These are phyloP conservation scores for Paulownia fortunei DNA, from an alignment of 257 asterid genomes.

Conservation along the genomic window DNA sequence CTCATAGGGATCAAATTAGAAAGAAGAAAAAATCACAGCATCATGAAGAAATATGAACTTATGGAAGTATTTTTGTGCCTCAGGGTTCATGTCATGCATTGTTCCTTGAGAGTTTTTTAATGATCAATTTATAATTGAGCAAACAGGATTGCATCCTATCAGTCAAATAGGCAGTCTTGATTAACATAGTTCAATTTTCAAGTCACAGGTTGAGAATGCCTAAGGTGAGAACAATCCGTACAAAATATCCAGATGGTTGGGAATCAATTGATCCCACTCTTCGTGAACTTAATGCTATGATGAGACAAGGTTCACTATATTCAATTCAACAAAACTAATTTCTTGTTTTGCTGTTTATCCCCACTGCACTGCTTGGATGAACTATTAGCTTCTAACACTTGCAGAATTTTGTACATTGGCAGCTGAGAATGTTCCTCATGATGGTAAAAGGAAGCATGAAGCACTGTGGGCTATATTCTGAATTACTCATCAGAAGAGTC, in stretches of 20 bases:
- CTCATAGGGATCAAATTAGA: no score
- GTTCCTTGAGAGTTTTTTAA: no score
- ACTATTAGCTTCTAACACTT: neutral
- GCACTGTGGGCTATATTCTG: constrained; percentile 63
- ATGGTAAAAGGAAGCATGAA: constrained; percentile 53
- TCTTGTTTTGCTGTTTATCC: no score
- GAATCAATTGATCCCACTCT: constrained; percentile 62
- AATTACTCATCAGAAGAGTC: constrained; percentile 64
- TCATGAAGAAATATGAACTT: no score
- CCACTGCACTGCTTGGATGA: neutral
- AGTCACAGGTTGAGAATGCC: constrained; percentile 41
- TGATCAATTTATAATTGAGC: no score
- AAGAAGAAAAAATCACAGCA: no score
- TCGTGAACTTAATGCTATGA: constrained; percentile 54
- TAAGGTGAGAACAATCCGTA: constrained; percentile 60
- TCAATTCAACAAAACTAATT: neutral
- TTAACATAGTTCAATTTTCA: neutral
- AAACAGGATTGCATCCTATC: no score
- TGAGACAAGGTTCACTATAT: constrained; percentile 58
- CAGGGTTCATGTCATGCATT: no score
- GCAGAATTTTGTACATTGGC: constrained; percentile 5
- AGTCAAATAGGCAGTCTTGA: no score
- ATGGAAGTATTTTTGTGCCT: no score
- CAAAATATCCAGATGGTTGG: constrained; percentile 45
- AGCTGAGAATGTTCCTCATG: constrained; percentile 57